Conservation (phyloP, 2,329 filamentous ascomycete genomes). For the Penicillium psychrosexuale region DNA sequence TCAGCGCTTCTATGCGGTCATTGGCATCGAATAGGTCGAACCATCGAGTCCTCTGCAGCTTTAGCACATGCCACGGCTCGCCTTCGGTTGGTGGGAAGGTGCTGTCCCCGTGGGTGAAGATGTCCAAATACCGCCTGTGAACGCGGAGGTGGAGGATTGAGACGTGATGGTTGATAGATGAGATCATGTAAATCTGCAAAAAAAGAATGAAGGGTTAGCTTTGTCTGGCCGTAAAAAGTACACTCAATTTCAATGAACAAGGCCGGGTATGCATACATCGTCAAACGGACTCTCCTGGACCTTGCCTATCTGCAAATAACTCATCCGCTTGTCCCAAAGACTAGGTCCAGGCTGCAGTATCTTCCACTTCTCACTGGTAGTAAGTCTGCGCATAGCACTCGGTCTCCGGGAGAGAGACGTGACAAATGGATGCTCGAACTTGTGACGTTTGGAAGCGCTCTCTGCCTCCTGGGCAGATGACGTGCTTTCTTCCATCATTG, state of each 20-base stretch:
- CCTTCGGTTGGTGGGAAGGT: conserved; percentile 26
- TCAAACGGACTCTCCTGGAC: conserved; percentile 47
- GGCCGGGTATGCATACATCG: conserved; percentile 48
- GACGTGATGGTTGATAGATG: conserved; percentile 61
- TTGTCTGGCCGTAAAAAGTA: not conserved
- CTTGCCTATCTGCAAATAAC: conserved; percentile 58
- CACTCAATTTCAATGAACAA: not conserved
- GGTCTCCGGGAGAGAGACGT: conserved; percentile 30
- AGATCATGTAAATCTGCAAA: conserved; percentile 58
- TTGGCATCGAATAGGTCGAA: conserved; percentile 55
- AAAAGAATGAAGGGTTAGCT: not conserved
- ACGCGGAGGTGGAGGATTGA: conserved; percentile 58
- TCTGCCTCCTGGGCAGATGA: conserved; percentile 26
- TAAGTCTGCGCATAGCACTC: conserved; percentile 41
- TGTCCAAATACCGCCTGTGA: conserved; percentile 56
- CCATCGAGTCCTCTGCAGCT: conserved; percentile 56
- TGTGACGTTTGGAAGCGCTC: conserved; percentile 39
- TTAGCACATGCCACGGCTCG: conserved; percentile 51
- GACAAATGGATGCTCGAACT: conserved; percentile 34
- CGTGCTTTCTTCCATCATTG: conserved; percentile 26
- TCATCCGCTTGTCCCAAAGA: conserved; percentile 56
- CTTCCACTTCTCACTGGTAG: conserved; percentile 53
- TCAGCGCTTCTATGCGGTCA: conserved; percentile 55
- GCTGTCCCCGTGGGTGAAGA: conserved; percentile 48
- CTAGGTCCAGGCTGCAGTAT: conserved; percentile 49